These are phyloP conservation scores for Fusarium secorum DNA, from an alignment of 2,329 filamentous ascomycete genomes.

Conservation along the genomic window DNA sequence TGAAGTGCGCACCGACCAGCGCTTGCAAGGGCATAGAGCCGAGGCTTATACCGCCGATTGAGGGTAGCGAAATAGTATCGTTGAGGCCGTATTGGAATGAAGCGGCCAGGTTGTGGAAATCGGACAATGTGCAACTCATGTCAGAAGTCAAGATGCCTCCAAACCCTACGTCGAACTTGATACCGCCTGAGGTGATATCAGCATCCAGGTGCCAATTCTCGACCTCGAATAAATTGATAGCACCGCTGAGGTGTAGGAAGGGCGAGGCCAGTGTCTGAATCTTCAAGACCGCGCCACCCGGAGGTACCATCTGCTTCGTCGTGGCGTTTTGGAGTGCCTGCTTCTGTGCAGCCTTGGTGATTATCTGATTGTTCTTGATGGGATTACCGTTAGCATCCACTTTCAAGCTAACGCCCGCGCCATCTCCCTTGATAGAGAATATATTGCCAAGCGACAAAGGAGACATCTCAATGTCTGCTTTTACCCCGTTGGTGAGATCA, in stretches of 20 bases:
- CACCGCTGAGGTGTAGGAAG: neutral
- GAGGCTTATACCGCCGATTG: neutral
- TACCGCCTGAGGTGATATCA: neutral
- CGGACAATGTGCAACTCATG: neutral
- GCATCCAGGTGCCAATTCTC: neutral
- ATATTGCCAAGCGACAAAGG: neutral
- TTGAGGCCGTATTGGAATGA: neutral
- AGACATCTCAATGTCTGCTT: neutral
- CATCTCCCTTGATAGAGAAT: neutral
- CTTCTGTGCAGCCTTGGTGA: neutral
- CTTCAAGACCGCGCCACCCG: neutral
- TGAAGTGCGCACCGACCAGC: neutral
- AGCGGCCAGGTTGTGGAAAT: neutral
- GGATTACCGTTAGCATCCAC: neutral
- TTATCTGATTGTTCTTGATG: conserved; percentile 1
- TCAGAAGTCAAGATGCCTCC: neutral
- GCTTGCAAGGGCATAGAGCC: neutral
- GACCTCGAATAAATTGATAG: neutral
- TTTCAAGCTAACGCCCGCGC: neutral
- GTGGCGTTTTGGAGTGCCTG: neutral
- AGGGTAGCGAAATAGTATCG: neutral
- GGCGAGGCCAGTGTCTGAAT: neutral
- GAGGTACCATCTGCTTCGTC: neutral
- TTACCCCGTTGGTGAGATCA: neutral
- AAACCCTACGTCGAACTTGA: neutral